Percentiles rank a stretch among this genome's conserved stretches.
Conservation (phyloP, 352 stramenopile genomes). For the Phytopythium boreale region DNA sequence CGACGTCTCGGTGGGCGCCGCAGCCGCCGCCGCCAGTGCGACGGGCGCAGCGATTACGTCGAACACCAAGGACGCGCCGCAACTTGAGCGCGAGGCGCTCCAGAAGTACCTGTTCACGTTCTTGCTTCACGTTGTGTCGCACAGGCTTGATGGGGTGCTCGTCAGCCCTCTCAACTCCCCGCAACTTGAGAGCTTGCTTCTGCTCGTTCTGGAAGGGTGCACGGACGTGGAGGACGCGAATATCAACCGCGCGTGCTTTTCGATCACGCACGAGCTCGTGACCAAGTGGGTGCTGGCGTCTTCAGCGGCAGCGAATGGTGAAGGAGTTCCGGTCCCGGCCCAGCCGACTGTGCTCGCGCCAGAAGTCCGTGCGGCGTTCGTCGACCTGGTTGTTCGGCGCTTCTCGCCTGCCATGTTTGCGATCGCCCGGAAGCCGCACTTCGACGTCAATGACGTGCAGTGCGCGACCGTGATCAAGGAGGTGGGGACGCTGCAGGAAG, state of each 20-base stretch:
- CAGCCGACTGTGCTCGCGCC: conserved; percentile 18
- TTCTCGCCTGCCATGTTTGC: conserved; percentile 76
- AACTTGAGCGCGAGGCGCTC: conserved; percentile 72
- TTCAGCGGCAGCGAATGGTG: conserved; percentile 18
- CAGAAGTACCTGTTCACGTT: conserved; percentile 86
- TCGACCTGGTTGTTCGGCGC: conserved; percentile 57
- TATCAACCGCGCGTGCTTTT: conserved; percentile 76
- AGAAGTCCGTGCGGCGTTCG: conserved; percentile 46
- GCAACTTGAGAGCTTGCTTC: conserved; percentile 65
- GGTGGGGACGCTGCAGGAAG: conserved; percentile 66
- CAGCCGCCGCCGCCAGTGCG: conserved; percentile 17
- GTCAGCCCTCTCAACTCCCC: conserved; percentile 60
- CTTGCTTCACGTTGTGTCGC: conserved; percentile 64
- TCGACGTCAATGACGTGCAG: conserved; percentile 73
- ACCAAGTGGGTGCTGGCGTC: conserved; percentile 54
- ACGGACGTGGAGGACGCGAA: conserved; percentile 60
- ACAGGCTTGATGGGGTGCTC: conserved; percentile 68
- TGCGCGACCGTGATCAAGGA: conserved; percentile 66
- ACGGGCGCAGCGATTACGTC: conserved; percentile 30
- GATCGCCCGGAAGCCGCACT: conserved; percentile 59
- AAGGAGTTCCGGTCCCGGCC: conserved; percentile 15
- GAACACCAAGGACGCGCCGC: conserved; percentile 67
- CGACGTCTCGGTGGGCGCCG: background rate
- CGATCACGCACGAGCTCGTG: conserved; percentile 67
- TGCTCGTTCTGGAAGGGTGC: conserved; percentile 68